Base-by-base conservation (phyloP, 169 alveolate species). In the Eimeria necatrix region DNA sequence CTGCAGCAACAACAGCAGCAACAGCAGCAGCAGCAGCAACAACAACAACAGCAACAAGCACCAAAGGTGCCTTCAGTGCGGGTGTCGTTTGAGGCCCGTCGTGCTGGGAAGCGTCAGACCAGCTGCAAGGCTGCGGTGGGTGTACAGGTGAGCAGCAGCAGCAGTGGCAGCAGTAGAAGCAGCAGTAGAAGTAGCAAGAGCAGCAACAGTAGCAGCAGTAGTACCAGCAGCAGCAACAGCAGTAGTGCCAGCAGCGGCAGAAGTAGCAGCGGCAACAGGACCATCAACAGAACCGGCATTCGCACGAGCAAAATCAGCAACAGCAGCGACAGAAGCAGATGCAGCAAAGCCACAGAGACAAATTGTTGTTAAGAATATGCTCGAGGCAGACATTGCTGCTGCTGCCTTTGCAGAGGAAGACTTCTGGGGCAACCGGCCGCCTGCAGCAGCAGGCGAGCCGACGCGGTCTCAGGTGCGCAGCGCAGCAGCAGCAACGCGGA, bases 81-180 rank as follows among this genome's bases (percentile, higher is more conserved):
- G 8, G 52, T 20, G 26, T 20, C 83, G 26, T 49, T 22, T 71
- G 10, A 8, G 53, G 56, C 83, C 83, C n/a, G 83, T 71, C 24
- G 83, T 71, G 26, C 52, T 71, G 9, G 83, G 83, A 20, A 26
- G 53, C 26, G 83, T 71, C 26, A 20, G 56, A 4, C 83, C 83
- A 49, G 16, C 26, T 71, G n/a, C n/a, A 24, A 71, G 53, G 83
- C 53, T 71, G 26, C 83, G 83, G 53, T 71, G 83, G 83, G 46
- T 71, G 83, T 71, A 71, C 83, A 71, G 83, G 83, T 71, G 83
- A 71, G 83, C 83, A 32, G 53, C 83, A 70, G 80, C 80, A 70
- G 80, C 80, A 68, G 49, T 18, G 32, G 16, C 78, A 70, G 49
- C 80, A 70, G 16, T 20, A 70, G 16, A 41, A 22, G 53, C n/a